Evolutionary conservation across 2,329 filamentous ascomycete species (phyloP).

Genomic region (Aspergillus sclerotialis): DNA sequence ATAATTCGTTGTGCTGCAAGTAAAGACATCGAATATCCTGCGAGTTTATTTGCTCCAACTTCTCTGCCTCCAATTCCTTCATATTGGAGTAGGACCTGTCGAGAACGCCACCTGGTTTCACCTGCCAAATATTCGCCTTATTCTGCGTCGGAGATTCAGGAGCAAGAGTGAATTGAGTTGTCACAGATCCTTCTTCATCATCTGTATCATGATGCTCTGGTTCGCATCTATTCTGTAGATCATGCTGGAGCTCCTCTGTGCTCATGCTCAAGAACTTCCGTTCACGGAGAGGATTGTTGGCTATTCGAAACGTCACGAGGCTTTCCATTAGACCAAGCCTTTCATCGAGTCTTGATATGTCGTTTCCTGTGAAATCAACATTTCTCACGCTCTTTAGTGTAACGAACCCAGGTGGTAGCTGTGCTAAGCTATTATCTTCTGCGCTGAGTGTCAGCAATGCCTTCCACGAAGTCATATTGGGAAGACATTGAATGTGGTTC

Average conservation of each 20-base stretch:
- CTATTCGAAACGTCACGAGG: conserved; percentile 66
- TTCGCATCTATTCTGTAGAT: conserved; percentile 58
- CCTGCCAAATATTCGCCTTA: conserved; percentile 27
- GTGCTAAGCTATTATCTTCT: conserved; percentile 72
- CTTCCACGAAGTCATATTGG: conserved; percentile 67
- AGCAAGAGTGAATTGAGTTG: conserved; percentile 34
- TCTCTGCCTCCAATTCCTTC: conserved; percentile 46
- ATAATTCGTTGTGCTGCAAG: conserved; percentile 71
- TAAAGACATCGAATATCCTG: conserved; percentile 52
- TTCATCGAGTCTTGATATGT: conserved; percentile 68
- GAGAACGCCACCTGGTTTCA: conserved; percentile 44
- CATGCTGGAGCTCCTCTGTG: conserved; percentile 73
- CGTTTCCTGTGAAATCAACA: conserved; percentile 79
- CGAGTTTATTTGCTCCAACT: conserved; percentile 37
- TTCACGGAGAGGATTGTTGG: conserved; percentile 84
- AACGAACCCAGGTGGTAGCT: conserved; percentile 70
- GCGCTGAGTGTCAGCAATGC: conserved; percentile 66
- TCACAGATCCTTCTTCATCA: conserved; percentile 33
- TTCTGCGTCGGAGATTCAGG: conserved; percentile 37
- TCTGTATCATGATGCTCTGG: conserved; percentile 37
- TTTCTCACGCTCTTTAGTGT: conserved; percentile 62
- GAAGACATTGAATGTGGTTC: conserved; percentile 69
- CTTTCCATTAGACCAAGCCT: conserved; percentile 73
- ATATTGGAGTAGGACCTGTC: conserved; percentile 64
- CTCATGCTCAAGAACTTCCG: conserved; percentile 76